Base-by-base conservation (phyloP, 495 filamentous ascomycete genomes). In the Aspergillus mulundensis region DNA sequence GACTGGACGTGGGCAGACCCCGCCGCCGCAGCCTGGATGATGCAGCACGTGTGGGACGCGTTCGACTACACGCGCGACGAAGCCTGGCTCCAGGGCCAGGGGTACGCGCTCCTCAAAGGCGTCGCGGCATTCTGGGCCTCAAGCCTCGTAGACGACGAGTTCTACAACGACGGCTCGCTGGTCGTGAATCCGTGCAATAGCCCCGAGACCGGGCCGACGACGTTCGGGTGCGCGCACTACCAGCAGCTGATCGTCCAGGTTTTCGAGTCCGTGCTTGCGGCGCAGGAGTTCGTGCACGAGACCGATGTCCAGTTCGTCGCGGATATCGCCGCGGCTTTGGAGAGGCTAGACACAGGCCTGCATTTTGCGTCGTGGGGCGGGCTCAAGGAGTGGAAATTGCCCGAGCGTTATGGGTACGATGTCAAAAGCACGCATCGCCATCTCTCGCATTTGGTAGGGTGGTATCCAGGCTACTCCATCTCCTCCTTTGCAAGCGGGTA, bases 341-440 rank as follows among this genome's bases (percentile, higher is more conserved):
- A 50, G 1, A 64, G 38, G 5, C 67, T 81, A 1, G 77, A 81
- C 46, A 71, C 61, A 18, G 78, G 78, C 25, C 47, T 81, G 19
- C 72, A 76, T 50, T 68, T 80, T 56, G 71, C 76, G 12, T 60
- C 62, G 48, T 79, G 76, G 72, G 75, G 76, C 34, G 66, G 77
- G 45, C 67, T 79, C 36, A 66, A 74, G 66, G 79, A 82, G 64
- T 82, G 79, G 79, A 81, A 81, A 50, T 57, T 76, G 15, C 77
- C 72, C 30, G 67, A 65, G 16, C 73, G 81, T 48, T 53, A 63
- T 28, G 47, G 70, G 23, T 73, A 70, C 44, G 75, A 80, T 46
- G 16, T 3, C 11, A 44, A 23, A 24, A 21, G 41, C 10, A 69
- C 70, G 5, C 79, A 83, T 56, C 75, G 80, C 28, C 79, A 82